phyloP scores from a whole-genome alignment of 495 filamentous ascomycete species.

The Xylaria castorea region DNA sequence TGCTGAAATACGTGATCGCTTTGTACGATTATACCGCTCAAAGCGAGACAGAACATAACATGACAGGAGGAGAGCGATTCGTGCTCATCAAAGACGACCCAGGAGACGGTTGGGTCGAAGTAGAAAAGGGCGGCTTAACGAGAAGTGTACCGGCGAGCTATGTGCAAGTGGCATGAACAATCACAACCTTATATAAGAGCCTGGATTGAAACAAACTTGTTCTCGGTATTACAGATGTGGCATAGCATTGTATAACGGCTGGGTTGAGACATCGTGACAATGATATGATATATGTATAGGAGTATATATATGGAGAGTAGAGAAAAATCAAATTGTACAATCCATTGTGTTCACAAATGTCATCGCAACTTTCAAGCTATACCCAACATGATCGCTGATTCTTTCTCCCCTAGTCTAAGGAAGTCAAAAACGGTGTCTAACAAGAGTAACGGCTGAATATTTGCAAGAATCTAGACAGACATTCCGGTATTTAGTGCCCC shows the following conservation, averaged over 20 bases:
- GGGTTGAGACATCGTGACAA: background rate
- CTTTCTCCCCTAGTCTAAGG: background rate
- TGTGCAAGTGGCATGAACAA: conserved; percentile 62
- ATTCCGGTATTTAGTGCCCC: background rate
- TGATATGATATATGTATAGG: conserved; percentile 23
- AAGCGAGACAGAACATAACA: conserved; percentile 85
- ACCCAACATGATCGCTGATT: background rate
- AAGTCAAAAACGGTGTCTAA: background rate
- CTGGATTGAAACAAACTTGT: background rate
- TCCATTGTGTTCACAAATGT: background rate
- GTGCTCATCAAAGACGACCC: conserved; percentile 83
- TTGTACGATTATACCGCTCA: conserved; percentile 89
- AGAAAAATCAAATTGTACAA: conserved; percentile 12
- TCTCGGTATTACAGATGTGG: conserved; percentile 10
- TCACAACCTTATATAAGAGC: background rate
- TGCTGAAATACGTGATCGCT: conserved; percentile 92
- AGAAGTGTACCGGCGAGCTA: conserved; percentile 95
- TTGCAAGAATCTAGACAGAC: background rate
- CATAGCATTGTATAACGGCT: conserved; percentile 26
- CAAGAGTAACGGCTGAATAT: background rate
- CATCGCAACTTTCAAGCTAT: background rate
- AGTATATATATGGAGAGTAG: conserved; percentile 3
- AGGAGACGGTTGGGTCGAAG: conserved; percentile 96
- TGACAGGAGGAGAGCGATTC: conserved; percentile 89
- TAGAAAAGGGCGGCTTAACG: conserved; percentile 88